Percentiles rank a stretch among this genome's conserved stretches.
Evolutionary conservation across 495 filamentous ascomycete genomes (phyloP).

Genomic region (Neurospora sp.): DNA sequence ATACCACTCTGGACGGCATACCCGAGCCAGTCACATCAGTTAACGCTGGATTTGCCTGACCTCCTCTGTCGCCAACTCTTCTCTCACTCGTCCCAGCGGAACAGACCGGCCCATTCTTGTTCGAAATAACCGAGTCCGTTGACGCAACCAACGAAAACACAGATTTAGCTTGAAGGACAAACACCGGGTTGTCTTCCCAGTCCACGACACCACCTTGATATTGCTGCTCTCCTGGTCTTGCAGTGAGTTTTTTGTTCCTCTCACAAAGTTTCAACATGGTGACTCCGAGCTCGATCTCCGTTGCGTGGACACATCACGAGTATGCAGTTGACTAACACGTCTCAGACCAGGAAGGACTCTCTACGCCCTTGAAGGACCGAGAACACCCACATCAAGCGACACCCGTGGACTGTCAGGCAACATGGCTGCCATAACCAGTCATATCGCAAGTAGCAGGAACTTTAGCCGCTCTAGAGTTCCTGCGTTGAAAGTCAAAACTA

Average conservation of each 20-base stretch:
- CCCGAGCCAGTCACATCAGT: background rate
- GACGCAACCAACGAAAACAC: background rate
- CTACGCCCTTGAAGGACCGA: background rate
- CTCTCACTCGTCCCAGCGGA: background rate
- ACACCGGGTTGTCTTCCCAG: background rate
- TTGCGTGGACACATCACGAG: background rate
- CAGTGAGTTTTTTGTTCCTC: background rate
- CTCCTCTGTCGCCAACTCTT: background rate
- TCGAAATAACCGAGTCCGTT: background rate
- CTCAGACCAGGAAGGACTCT: background rate
- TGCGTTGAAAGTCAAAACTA: constrained; percentile 9
- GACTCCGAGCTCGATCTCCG: background rate
- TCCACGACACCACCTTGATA: background rate
- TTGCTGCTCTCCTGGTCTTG: background rate
- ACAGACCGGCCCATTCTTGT: background rate
- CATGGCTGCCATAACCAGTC: constrained; percentile 8
- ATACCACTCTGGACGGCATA: background rate
- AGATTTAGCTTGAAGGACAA: background rate
- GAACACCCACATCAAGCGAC: background rate
- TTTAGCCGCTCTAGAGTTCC: constrained; percentile 4
- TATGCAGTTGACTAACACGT: background rate
- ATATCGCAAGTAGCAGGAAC: background rate
- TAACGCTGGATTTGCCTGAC: background rate
- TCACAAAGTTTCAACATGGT: background rate
- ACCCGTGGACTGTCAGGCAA: background rate